phyloP scores from a whole-genome alignment of 2,329 filamentous ascomycete species.

The Alternaria infectoria region DNA sequence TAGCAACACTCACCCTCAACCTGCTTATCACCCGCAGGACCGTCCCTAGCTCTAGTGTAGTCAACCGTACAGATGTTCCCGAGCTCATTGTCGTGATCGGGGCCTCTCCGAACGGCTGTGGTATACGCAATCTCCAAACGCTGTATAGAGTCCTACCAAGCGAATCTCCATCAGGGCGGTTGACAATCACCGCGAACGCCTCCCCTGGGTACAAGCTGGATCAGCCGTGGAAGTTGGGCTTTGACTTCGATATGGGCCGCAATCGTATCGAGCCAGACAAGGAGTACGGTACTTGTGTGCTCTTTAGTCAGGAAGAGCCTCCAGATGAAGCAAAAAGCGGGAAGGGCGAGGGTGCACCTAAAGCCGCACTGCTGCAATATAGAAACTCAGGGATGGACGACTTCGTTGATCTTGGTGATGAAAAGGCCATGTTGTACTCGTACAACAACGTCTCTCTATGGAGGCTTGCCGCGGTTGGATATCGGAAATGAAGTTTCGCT shows the following conservation, averaged over 20 bases:
- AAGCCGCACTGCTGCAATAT: background rate
- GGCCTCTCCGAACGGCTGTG: background rate
- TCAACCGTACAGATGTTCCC: background rate
- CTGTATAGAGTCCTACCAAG: no score
- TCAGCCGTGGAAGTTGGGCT: background rate
- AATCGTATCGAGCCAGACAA: background rate
- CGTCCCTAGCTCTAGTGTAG: background rate
- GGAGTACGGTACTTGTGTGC: background rate
- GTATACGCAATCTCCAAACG: background rate
- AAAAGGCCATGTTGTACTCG: no score
- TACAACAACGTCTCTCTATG: no score
- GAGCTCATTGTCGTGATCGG: background rate
- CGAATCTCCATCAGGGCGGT: no score
- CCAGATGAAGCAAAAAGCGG: accelerated
- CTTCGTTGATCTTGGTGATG: accelerated
- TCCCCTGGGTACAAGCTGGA: accelerated
- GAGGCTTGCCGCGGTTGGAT: background rate
- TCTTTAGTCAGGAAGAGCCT: background rate
- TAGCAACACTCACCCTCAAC: no score
- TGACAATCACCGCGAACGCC: accelerated
- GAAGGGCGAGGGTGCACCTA: background rate
- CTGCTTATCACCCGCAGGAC: no score
- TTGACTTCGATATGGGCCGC: background rate
- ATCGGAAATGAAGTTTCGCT: background rate
- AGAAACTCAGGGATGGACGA: background rate